phyloP scores from a whole-genome alignment of 352 stramenopile species.

The Pythium aquatile region DNA sequence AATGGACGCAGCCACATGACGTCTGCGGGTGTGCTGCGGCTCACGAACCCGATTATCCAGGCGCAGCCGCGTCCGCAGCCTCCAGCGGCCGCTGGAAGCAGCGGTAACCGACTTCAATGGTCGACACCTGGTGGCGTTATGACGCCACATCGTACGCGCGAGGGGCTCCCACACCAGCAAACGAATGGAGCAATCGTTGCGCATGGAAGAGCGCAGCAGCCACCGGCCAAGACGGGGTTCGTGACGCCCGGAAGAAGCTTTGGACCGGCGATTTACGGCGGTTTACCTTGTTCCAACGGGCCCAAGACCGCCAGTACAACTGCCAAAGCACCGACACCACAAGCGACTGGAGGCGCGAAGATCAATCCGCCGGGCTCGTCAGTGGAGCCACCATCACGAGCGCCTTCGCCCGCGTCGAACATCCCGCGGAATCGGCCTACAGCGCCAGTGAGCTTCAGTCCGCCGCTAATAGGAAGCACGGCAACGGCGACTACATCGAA shows the following conservation, averaged over 20 bases:
- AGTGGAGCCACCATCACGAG: background rate
- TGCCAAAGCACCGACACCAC: background rate
- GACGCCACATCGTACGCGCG: background rate
- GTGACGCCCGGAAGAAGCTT: background rate
- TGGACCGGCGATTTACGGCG: background rate
- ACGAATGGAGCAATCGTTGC: background rate
- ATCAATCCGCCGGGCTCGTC: background rate
- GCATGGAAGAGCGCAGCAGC: background rate
- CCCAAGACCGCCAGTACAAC: background rate
- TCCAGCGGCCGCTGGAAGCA: background rate
- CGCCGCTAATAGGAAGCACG: background rate
- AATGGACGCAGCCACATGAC: background rate
- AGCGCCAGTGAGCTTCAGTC: background rate
- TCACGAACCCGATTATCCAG: conserved; percentile 12
- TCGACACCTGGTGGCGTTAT: background rate
- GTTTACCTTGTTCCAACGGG: background rate
- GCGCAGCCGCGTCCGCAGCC: background rate
- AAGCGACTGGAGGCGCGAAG: background rate
- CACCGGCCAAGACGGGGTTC: background rate
- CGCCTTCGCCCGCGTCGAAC: background rate
- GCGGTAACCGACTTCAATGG: background rate
- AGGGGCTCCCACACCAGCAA: background rate
- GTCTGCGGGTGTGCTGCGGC: background rate
- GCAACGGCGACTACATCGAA: background rate
- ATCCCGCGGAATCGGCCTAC: background rate